Base-by-base conservation (phyloP, 352 stramenopile genomes). In the Pythium pyrilobum region DNA sequence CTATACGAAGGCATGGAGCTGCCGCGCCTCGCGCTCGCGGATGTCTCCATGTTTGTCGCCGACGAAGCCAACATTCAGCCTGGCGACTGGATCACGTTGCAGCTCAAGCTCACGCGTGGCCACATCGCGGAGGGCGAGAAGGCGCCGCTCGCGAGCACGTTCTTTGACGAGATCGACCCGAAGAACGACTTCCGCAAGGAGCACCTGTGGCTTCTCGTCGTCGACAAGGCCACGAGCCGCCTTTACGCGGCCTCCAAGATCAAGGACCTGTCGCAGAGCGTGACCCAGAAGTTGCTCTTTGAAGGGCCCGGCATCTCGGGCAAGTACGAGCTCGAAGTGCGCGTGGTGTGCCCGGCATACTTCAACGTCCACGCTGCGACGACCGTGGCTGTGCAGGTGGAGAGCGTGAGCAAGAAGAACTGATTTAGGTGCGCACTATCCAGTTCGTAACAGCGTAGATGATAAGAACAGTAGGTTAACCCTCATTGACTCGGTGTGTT, bases 261-360 rank as follows among this genome's bases (percentile, higher is more conserved):
- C 23, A 44, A 76, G 45, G 77, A 87, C 43, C 57, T 88, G 43
- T 72, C 69, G 5, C 71, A 77, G 16, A 48, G 70, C 42, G 72
- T 87, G 13, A 33, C 57, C 21, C 62, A 79, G 41, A 87, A 77
- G 31, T 31, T 70, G 16, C 79, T 77, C 4, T 93, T 91, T 56
- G 70, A 80, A 48, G 82, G 80, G 0, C 82, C 82, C 2, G 67
- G 77, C 28, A 62, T 66, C 12, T 66, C 71, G 74, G 82, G 78
- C 61, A 80, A 82, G 29, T 89, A 89, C 64, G 70, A 89, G 28
- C 56, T 93, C 20, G 82, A 93, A 36, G 53, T 91, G n/a, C 74
- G 80, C n/a, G 82, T 80, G 3, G 48, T 89, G 43, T 86, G 74
- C 20, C 66, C 69, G 1, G 59, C 67, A 40, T 91, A 91, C 63